Conservation (phyloP, 2,329 filamentous ascomycete genomes). For the Alternaria viburni region DNA sequence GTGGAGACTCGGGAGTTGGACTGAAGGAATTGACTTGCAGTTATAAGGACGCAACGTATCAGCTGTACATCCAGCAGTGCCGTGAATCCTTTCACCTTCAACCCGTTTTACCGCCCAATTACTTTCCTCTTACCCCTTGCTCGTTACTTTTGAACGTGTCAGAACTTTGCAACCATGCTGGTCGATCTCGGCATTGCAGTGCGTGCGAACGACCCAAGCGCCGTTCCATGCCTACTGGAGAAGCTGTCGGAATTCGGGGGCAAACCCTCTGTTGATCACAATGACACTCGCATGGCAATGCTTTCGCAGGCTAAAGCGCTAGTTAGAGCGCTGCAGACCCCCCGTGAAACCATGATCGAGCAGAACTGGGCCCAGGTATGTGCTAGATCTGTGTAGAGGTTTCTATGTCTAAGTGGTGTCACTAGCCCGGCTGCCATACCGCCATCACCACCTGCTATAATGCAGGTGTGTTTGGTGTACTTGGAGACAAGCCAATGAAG, state of each 20-base stretch:
- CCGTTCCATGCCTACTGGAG: background rate
- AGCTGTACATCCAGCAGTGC: background rate
- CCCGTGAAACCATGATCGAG: background rate
- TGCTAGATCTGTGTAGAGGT: background rate
- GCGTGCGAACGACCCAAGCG: background rate
- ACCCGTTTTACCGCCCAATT: background rate
- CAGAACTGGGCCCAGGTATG: conserved; percentile 1
- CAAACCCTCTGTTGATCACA: background rate
- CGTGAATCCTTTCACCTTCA: background rate
- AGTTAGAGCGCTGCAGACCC: background rate
- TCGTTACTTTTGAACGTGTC: background rate
- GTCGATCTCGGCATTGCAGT: background rate
- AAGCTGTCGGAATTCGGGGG: background rate
- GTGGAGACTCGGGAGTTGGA: background rate
- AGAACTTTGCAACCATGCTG: background rate
- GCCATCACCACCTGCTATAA: background rate
- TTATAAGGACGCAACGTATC: background rate
- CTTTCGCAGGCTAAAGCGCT: background rate
- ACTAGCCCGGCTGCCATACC: background rate
- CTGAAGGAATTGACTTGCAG: background rate
- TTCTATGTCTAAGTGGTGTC: background rate
- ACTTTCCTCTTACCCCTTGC: background rate
- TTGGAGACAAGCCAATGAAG: background rate
- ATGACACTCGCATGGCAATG: background rate
- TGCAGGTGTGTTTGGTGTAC: background rate